A percentile compares a stretch with the other conserved stretches of the same genome.
phyloP scores from a whole-genome alignment of 108 stramenopile genomes.

The Nannochloropsis salina region DNA sequence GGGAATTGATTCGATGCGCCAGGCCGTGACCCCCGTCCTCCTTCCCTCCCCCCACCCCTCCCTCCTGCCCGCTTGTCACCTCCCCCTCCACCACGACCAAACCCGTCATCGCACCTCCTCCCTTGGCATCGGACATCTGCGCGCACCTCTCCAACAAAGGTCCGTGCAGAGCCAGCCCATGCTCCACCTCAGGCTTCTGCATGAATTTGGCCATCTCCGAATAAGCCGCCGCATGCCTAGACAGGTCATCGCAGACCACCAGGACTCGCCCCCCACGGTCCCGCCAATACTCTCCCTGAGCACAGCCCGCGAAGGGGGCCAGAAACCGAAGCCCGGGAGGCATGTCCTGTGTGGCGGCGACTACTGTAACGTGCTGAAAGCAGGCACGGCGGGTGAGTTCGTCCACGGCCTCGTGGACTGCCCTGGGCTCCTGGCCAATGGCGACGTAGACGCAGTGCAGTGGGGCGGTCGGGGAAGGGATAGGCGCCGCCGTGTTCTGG shows the following conservation, averaged over 20 bases:
- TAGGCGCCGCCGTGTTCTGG: not conserved
- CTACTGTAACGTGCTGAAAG: not conserved
- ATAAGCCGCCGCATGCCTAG: conserved; percentile 98
- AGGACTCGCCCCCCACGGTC: conserved; percentile 99
- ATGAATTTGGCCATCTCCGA: conserved; percentile 82
- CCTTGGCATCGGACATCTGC: not conserved
- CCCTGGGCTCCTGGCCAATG: not conserved
- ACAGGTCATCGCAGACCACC: conserved; percentile 99
- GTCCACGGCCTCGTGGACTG: not conserved
- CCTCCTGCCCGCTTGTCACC: not conserved
- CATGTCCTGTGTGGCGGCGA: conserved; percentile 10
- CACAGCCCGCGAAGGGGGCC: conserved; percentile 96
- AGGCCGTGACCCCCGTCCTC: not conserved
- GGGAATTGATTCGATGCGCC: conserved; percentile 8
- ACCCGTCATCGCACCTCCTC: not conserved
- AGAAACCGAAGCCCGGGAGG: conserved; percentile 65
- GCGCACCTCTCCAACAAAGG: not conserved
- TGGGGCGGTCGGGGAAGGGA: not conserved
- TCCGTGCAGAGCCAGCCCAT: not conserved
- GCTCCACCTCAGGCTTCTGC: not conserved
- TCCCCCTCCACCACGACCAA: conserved; percentile 4
- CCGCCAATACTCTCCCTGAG: conserved; percentile 99
- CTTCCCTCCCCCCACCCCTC: not conserved
- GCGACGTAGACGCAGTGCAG: not conserved
- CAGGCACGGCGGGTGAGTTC: not conserved